Conservation (phyloP, 1,284 basidiomycete genomes). For the Sanguinoderma infundibulare region DNA sequence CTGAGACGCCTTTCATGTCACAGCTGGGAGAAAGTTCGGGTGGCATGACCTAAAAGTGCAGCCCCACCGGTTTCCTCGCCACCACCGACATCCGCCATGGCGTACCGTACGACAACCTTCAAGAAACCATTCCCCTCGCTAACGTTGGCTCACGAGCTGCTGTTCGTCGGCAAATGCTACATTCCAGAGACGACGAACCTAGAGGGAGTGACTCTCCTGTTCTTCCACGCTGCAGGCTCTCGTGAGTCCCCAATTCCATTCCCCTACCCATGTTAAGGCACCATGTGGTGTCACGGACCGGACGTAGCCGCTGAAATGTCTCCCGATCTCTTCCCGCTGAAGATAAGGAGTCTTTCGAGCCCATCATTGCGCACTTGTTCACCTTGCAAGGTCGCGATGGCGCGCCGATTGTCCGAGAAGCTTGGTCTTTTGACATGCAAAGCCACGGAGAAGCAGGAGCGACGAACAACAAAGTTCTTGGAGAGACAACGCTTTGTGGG, state of each 20-base stretch:
- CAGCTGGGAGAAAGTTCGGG: too few species aligned
- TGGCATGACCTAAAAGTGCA: too few species aligned
- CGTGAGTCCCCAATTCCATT: slow-evolving; percentile 5
- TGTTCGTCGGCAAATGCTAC: slow-evolving; percentile 1
- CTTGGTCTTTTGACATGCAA: slow-evolving; percentile 18
- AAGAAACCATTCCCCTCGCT: not conserved
- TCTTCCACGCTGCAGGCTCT: slow-evolving; percentile 18
- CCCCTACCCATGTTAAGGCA: too few species aligned
- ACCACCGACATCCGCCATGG: not conserved
- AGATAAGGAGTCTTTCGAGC: slow-evolving; percentile 4
- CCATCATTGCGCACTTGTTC: not conserved
- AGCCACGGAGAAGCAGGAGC: slow-evolving; percentile 12
- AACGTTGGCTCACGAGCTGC: not conserved
- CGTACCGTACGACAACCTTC: not conserved
- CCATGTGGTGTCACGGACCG: too few species aligned
- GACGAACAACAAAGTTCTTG: slow-evolving; percentile 4
- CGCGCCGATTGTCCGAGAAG: not conserved
- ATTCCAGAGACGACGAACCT: not conserved
- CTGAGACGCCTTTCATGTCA: too few species aligned
- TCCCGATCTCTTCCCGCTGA: not conserved
- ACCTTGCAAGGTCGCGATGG: not conserved
- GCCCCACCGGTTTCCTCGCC: too few species aligned
- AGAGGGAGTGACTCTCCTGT: slow-evolving; percentile 13
- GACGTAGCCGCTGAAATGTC: not conserved
- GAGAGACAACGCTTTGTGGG: slow-evolving; percentile 3